These are phyloP conservation scores for Teratosphaeriaceae sp. DNA, from an alignment of 2,329 filamentous ascomycete species.

Conservation along the genomic window DNA sequence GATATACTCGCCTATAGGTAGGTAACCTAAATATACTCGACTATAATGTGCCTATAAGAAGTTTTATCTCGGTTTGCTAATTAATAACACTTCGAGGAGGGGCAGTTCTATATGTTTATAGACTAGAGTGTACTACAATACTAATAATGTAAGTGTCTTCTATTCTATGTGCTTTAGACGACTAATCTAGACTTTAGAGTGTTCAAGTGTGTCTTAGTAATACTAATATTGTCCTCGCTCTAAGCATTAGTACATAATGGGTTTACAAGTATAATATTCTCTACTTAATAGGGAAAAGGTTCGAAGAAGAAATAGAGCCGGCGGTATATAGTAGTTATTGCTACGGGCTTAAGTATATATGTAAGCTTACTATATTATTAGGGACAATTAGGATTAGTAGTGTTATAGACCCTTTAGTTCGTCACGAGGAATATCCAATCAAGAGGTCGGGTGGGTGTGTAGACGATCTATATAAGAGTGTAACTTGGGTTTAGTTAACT, in stretches of 20 bases:
- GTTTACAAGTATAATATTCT: not conserved
- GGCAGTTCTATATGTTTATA: slow-evolving; percentile 1
- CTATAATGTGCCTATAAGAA: not conserved
- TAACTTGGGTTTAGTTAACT: no score
- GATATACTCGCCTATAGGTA: slow-evolving; percentile 2
- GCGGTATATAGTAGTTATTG: not conserved
- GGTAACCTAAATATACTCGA: slow-evolving; percentile 1
- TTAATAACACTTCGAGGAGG: not conserved
- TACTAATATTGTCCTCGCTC: slow-evolving; percentile 1
- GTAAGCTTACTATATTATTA: slow-evolving; percentile 1
- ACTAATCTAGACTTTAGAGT: slow-evolving; percentile 2
- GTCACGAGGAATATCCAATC: no score
- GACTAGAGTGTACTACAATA: slow-evolving; percentile 1
- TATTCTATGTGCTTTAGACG: slow-evolving; percentile 1
- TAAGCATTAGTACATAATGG: slow-evolving; percentile 3
- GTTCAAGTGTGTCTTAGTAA: slow-evolving; percentile 3
- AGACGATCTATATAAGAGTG: no score
- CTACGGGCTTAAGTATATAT: not conserved
- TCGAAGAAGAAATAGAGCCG: not conserved
- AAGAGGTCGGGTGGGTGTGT: no score
- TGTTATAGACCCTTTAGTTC: no score
- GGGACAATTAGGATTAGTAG: not conserved
- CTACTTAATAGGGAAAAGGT: slow-evolving; percentile 1
- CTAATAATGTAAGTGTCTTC: slow-evolving; percentile 4
- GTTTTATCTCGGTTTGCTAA: slow-evolving; percentile 3